Evolutionary conservation across 108 stramenopile species (phyloP).

Genomic region (Mediolabrus comicus): DNA sequence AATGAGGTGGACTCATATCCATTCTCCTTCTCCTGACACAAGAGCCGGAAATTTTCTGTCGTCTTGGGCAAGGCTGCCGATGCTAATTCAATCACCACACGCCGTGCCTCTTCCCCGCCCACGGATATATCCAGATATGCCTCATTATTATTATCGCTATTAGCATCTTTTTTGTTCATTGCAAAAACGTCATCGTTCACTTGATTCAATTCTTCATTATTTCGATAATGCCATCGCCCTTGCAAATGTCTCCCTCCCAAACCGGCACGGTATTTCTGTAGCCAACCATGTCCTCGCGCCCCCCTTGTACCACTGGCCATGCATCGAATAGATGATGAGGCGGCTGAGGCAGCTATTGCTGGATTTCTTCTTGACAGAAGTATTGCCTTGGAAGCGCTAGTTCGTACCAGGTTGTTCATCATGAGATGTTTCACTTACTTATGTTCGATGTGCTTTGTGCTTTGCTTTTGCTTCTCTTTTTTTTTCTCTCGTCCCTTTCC

Average conservation of each 20-base stretch:
- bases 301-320: slow-evolving; percentile 69
- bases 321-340: background rate
- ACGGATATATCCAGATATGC: slow-evolving; percentile 43
- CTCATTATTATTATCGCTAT: slow-evolving; percentile 11
- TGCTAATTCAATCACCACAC: slow-evolving; percentile 66
- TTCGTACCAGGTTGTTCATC: background rate
- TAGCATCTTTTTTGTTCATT: slow-evolving; percentile 16
- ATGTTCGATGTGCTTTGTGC: too few species aligned
- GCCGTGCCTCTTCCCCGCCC: slow-evolving; percentile 32
- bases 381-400: background rate
- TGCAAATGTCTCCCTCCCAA: slow-evolving; percentile 89
- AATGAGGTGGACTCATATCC: slow-evolving; percentile 55
- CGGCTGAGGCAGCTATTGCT: background rate
- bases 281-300: slow-evolving; percentile 87
- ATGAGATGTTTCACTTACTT: too few species aligned
- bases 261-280: slow-evolving; percentile 78
- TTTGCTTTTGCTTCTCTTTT: too few species aligned
- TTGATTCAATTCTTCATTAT: slow-evolving; percentile 47
- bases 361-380: background rate
- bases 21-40: slow-evolving; percentile 38
- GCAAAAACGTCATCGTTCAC: slow-evolving; percentile 73
- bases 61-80: slow-evolving; percentile 69
- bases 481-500: too few species aligned
- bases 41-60: slow-evolving; percentile 57
- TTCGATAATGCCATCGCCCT: slow-evolving; percentile 73